Evolutionary conservation across 2,329 filamentous ascomycete species (phyloP).

Genomic region (Fusarium xyrophilum): DNA sequence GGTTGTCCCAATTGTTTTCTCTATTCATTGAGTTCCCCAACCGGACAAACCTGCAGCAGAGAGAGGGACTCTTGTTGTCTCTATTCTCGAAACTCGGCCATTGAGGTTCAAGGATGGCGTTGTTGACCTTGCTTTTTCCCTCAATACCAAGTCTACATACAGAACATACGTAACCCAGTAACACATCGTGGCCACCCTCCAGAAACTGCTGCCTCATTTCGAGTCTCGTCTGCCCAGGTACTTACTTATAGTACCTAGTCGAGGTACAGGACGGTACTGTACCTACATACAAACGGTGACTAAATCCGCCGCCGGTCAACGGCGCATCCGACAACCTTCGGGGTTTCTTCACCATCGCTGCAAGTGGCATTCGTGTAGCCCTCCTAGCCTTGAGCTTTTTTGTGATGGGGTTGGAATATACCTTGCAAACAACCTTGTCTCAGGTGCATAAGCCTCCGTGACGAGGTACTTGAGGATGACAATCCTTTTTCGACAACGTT

Average conservation of each 20-base stretch:
- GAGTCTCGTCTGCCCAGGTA: not conserved
- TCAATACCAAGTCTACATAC: conserved; percentile 3
- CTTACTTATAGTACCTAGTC: not conserved
- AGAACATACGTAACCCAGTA: conserved; percentile 1
- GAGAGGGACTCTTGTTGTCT: not conserved
- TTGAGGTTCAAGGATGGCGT: not conserved
- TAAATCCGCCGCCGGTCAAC: not conserved
- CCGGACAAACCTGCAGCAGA: not conserved
- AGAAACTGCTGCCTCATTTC: conserved; percentile 16
- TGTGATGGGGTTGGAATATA: conserved; percentile 20
- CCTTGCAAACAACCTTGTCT: conserved; percentile 26
- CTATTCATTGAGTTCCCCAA: not conserved
- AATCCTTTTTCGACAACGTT: conserved; percentile 13
- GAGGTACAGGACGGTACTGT: not conserved
- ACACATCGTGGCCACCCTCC: conserved; percentile 13
- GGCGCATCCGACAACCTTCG: conserved; percentile 28
- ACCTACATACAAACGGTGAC: not conserved
- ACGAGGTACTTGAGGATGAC: conserved; percentile 2
- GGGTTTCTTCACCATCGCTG: conserved; percentile 26
- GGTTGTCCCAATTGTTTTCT: conserved; percentile 15
- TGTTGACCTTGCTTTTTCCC: conserved; percentile 31
- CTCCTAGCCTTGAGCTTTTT: conserved; percentile 2
- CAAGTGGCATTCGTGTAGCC: conserved; percentile 19
- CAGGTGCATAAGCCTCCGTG: conserved; percentile 1
- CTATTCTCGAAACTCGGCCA: not conserved